These are phyloP conservation scores for Boletus rubroflammeus DNA, from an alignment of 768 basidiomycete genomes.

Conservation along the genomic window DNA sequence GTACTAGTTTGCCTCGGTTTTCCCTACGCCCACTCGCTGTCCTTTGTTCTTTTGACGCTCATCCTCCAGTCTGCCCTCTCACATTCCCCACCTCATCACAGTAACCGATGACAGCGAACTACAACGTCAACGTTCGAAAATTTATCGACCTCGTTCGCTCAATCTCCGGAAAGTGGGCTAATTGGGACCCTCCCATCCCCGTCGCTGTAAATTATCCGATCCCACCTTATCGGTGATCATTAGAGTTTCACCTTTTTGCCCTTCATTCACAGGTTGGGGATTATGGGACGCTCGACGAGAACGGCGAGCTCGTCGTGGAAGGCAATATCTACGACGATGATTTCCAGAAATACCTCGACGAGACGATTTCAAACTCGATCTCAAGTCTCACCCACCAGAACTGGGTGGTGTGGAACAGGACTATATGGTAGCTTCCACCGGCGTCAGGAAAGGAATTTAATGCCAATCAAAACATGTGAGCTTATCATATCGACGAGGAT, in stretches of 20 bases:
- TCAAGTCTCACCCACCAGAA: conserved; percentile 1
- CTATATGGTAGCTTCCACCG: conserved; percentile 19
- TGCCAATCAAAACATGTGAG: conserved; percentile 3
- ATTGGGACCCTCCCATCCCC: conserved; percentile 31
- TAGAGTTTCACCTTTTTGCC: neutral
- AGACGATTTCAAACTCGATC: neutral
- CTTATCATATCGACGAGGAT: neutral
- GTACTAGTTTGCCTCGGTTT: too few relatives aligned
- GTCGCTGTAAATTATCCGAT: conserved; percentile 14
- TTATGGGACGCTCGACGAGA: conserved; percentile 25
- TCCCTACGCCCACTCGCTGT: too few relatives aligned
- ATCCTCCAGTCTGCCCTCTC: neutral
- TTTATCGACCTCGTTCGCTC: conserved; percentile 10
- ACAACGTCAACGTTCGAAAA: neutral
- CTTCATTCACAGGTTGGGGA: conserved; percentile 24
- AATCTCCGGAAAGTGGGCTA: conserved; percentile 30
- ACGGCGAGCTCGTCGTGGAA: conserved; percentile 3
- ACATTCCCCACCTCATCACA: neutral
- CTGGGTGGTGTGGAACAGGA: conserved; percentile 10
- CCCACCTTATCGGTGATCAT: neutral
- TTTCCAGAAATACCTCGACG: conserved; percentile 2
- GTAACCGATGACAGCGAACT: neutral
- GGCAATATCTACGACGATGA: conserved; percentile 28
- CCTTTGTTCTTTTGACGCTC: neutral
- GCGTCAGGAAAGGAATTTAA: conserved; percentile 15